Evolutionary conservation across 2,329 filamentous ascomycete species (phyloP), one percentile per base, ranked within the genome.

Genomic region (Pleoardoris graminearum): DNA sequence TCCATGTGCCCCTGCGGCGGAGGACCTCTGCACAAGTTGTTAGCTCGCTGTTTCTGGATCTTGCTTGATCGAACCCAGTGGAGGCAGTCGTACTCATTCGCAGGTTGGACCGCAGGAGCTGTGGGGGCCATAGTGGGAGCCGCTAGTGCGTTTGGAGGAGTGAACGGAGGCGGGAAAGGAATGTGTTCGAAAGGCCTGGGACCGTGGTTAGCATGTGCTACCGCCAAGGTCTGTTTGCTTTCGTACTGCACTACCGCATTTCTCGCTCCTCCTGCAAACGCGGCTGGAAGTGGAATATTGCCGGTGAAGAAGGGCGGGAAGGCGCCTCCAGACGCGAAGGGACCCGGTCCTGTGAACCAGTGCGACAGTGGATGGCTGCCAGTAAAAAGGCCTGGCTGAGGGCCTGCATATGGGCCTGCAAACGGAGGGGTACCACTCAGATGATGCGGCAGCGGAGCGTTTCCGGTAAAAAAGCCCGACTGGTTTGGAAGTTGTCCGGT

Each of bases 21-120:
- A 7, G 55, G 19, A 17, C 41, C 36, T 44, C 66, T 69, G 25
- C 46, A 35, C 10, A 29, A 12, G 35, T 66, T 68, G 61, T 70
- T 57, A 68, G 63, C 57, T 45, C 57, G 53, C 11, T 54, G 52
- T 41, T 30, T 46, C 11, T 29, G 4, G 8, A 33, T 22, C 41
- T 8, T 32, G 10, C 41, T 22, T 21, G 27, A 33, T 21, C 41
- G 41, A 14, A 22, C 17, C 11, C 12, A 25, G 17, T 46, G 43
- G 19, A 46, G 30, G 14, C 25, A 16, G 29, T 7, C 43, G 17
- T 46, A 46, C 43, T 27, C 22, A 12, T 25, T 12, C 7, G 14
- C 12, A 5, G 17, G 17, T 11, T 35, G 11, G 4, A 21, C 2
- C n/a, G 19, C 14, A 23, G 29, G 11, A 32, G 19, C 12, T 12